Evolutionary conservation across 2,329 filamentous ascomycete genomes (phyloP), one percentile per base, ranked within the genome.

Genomic region (Cytospora schulzeri): DNA sequence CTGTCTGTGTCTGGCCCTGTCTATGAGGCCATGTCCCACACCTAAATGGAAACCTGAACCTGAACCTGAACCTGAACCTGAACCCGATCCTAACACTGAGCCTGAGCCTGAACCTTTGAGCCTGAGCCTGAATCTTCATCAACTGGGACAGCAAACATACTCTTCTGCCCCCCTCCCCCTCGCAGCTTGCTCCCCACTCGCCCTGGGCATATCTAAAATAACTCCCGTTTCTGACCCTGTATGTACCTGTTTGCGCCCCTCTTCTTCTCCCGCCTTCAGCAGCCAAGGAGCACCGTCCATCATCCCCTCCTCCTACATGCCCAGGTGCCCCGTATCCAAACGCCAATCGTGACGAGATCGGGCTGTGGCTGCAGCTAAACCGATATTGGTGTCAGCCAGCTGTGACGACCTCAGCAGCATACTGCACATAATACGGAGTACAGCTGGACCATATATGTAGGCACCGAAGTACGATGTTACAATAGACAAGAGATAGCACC

Each of bases 281-380:
- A 57, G 29, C 65, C 62, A 56, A 8, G 12, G 38, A 62, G 53
- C 55, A 55, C 29, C 41, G 50, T 29, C 33, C 33, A 35, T 15
- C 33, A 35, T 35, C 12, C 33, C 33, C 11, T 35, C 33, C 12
- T n/a, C n/a, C n/a, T n/a, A n/a, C n/a, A n/a, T 17, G 38, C 24
- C 15, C 24, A n/a, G n/a, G n/a, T n/a, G 45, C 28, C 28, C 35
- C 45, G 15, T 45, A 31, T 45, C 26, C 58, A 62, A 50, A 55
- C 51, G 50, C 48, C 57, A 64, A 66, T 58, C 24, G 45, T 58
- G 52, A 61, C 41, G 57, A 29, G 35, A 41, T 35, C 64, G 29
- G 61, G 45, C 53, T 28, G 64, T 56, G 57, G 61, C 64, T 66
- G 64, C 64, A 64, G 60, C 24, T 56, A 48, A 51, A 53, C 64